Evolutionary conservation across 345 rosid species (phyloP), one percentile per base, ranked within the genome.

Genomic region (Psidium guajava): DNA sequence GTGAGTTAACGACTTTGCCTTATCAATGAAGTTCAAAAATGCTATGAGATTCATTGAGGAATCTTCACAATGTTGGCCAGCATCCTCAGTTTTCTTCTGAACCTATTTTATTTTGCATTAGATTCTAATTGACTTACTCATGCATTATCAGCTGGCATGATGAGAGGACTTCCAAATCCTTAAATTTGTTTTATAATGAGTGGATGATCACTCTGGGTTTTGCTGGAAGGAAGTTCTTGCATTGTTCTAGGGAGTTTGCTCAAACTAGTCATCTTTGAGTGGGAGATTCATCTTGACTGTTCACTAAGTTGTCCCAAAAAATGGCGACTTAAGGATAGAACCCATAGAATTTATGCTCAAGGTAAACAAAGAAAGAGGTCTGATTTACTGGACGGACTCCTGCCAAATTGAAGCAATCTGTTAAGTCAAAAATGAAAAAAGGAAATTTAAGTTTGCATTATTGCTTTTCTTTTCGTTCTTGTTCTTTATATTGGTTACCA

Each of bases 1-100:
- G 99, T 96, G 88, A 91, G 95, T 86, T 73, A n/a, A 36, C 47
- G n/a, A 53, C 50, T 36, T 77, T 32, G 10, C 80, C 75, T 36
- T 69, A 5, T 20, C 22, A 36, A 36, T 25, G 36, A 69, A 69
- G 42, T 69, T 36, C 20, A 69, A 64, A 69, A 32, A 8, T 69
- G 36, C 42, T 28, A 64, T 64, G 75, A 36, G 44, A 64, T 64
- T 16, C 3, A 42, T 64, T 28, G 40, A 32, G 42, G 77, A 64
- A 18, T 32, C 14, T 69, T 69, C 47, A 36, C 25, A 69, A 69
- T 69, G 80, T 32, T 69, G 80, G 80, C 47, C 80, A 36, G 25
- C 80, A 69, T 69, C 80, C 80, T 69, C 47, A 69, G 80, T 69
- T 69, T 69, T 69, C 80, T 69, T 36, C 47, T 32, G 25, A 69